These are phyloP conservation scores for Anthracocystis setariae DNA, from an alignment of 1,284 basidiomycete species.

Conservation along the genomic window DNA sequence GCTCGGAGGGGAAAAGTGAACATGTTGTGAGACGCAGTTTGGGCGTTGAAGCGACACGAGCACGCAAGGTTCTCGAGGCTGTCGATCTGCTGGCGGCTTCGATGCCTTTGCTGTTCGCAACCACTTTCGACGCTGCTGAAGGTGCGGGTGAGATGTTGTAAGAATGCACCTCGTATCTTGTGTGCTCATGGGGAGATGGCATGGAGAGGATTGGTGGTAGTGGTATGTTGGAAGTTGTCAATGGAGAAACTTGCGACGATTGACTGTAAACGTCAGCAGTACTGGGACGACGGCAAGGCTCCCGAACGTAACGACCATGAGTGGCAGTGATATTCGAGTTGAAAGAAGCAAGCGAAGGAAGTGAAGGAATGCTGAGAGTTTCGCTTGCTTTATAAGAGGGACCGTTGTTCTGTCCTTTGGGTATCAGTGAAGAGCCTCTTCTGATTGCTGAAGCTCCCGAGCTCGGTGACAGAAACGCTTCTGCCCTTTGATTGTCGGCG, in stretches of 20 bases:
- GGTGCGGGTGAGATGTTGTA: slow-evolving; percentile 13
- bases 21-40: slow-evolving; percentile 33
- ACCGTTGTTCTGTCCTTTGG: background rate
- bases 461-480: background rate
- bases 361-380: slow-evolving; percentile 26
- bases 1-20: slow-evolving; percentile 12
- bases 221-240: slow-evolving; percentile 1
- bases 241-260: slow-evolving; percentile 11
- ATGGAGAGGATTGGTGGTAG: slow-evolving; percentile 3
- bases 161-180: slow-evolving; percentile 22
- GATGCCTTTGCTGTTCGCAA: background rate
- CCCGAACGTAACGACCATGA: background rate
- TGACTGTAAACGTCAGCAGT: slow-evolving; percentile 46
- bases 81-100: slow-evolving; percentile 2
- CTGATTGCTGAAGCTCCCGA: background rate
- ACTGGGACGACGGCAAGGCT: slow-evolving; percentile 31
- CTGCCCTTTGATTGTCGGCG: background rate
- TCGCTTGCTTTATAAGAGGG: slow-evolving; percentile 6
- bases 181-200: slow-evolving; percentile 10
- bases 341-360: slow-evolving; percentile 31
- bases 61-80: slow-evolving; percentile 22
- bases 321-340: slow-evolving; percentile 32
- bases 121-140: background rate
- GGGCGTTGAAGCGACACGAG: slow-evolving; percentile 40
- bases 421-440: background rate